Evolutionary conservation across 495 filamentous ascomycete species (phyloP).

Genomic region (Xylaria telfairii): DNA sequence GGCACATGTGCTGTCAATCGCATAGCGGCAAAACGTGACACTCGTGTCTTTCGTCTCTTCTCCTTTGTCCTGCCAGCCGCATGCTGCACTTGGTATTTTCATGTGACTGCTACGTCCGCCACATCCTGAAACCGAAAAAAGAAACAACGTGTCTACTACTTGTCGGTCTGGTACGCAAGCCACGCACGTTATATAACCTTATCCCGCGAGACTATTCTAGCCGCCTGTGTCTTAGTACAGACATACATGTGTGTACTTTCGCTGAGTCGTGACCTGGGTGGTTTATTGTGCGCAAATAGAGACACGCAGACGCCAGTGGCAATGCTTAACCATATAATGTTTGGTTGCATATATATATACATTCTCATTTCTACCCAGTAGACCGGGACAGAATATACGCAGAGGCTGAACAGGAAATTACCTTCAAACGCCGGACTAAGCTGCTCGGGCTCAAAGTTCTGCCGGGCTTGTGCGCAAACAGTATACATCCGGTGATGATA

Average conservation of each 20-base stretch:
- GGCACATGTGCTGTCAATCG: not conserved
- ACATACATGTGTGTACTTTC: conserved; percentile 5
- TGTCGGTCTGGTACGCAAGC: not conserved
- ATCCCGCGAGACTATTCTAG: not conserved
- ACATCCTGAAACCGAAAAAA: too few species aligned
- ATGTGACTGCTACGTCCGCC: not conserved
- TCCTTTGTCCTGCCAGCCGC: not conserved
- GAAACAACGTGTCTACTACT: not conserved
- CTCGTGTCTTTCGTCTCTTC: not conserved
- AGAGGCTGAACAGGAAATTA: not conserved
- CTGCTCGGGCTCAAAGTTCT: not conserved
- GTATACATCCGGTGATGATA: not conserved
- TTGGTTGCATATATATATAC: not conserved
- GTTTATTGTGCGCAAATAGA: too few species aligned
- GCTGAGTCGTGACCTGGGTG: too few species aligned
- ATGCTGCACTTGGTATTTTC: not conserved
- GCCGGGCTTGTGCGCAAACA: not conserved
- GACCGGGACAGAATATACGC: not conserved
- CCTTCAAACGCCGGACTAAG: not conserved
- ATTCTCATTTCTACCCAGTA: not conserved
- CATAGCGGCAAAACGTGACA: not conserved
- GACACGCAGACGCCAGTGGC: not conserved
- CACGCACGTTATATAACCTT: conserved; percentile 5
- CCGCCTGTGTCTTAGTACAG: not conserved
- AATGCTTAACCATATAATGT: not conserved